Conservation (phyloP, 495 filamentous ascomycete genomes). For the Xanthoparmelia taractica region DNA sequence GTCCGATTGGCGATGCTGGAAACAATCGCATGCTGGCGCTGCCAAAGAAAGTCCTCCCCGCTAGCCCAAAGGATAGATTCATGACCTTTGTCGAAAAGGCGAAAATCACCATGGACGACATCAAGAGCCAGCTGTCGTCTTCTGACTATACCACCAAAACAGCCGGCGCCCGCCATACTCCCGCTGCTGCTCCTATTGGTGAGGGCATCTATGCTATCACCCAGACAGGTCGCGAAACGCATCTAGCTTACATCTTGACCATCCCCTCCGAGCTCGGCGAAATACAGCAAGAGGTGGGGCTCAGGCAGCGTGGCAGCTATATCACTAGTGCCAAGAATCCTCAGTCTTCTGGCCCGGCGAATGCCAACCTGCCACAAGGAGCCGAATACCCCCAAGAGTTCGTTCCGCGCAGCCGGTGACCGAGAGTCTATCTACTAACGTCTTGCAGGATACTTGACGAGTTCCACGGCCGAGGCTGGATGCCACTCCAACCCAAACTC, state of each 20-base stretch:
- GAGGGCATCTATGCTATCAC: slow-evolving; percentile 87
- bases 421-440: slow-evolving; percentile 3
- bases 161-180: slow-evolving; percentile 56
- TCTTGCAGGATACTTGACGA: slow-evolving; percentile 54
- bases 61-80: slow-evolving; percentile 62
- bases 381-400: slow-evolving; percentile 70
- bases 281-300: slow-evolving; percentile 69
- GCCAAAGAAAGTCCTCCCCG: slow-evolving; percentile 81
- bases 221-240: slow-evolving; percentile 59
- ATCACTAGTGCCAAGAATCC: slow-evolving; percentile 78
- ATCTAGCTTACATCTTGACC: slow-evolving; percentile 76
- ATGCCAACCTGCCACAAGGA: slow-evolving; percentile 53
- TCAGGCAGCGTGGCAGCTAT: slow-evolving; percentile 67
- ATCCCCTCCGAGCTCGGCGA: slow-evolving; percentile 63
- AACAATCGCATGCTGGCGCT: slow-evolving; percentile 67
- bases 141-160: slow-evolving; percentile 73
- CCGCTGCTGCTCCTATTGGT: slow-evolving; percentile 65
- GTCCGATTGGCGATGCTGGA: slow-evolving; percentile 53
- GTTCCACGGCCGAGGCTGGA: slow-evolving; percentile 68
- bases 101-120: slow-evolving; percentile 53
- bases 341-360: slow-evolving; percentile 53
- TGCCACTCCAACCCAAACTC: slow-evolving; percentile 63
- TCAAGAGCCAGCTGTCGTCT: slow-evolving; percentile 64
- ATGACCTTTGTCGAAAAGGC: slow-evolving; percentile 81
- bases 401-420: slow-evolving; percentile 27